These are phyloP conservation scores for Talaromyces marneffei DNA, from an alignment of 2,329 filamentous ascomycete genomes.

Conservation along the genomic window DNA sequence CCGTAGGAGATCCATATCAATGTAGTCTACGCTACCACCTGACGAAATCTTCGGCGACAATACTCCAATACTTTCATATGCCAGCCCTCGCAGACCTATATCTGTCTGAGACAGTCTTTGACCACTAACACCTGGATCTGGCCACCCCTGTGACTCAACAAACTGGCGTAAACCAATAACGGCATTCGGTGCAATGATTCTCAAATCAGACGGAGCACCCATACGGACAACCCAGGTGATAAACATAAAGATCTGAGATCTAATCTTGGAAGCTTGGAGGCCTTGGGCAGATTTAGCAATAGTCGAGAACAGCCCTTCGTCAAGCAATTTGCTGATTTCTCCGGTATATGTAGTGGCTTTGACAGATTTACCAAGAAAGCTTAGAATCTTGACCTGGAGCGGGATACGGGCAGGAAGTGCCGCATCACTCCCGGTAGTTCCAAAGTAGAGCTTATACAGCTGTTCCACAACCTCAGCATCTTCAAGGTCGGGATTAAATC, in stretches of 20 bases:
- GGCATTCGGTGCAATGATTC: constrained; percentile 60
- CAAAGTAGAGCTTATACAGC: constrained; percentile 69
- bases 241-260: constrained; percentile 77
- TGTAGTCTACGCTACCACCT: constrained; percentile 23
- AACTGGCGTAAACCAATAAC: constrained; percentile 66
- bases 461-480: constrained; percentile 55
- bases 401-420: constrained; percentile 54
- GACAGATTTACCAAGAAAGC: constrained; percentile 69
- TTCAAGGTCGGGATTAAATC: constrained; percentile 65
- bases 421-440: constrained; percentile 43
- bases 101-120: constrained; percentile 55
- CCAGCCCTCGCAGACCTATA: constrained; percentile 65
- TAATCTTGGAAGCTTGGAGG: constrained; percentile 71
- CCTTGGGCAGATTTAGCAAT: constrained; percentile 46
- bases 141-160: constrained; percentile 79
- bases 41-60: constrained; percentile 52
- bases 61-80: constrained; percentile 86
- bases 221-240: constrained; percentile 80
- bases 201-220: constrained; percentile 57
- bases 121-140: constrained; percentile 49
- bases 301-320: constrained; percentile 54
- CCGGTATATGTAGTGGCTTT: constrained; percentile 64
- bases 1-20: constrained; percentile 52
- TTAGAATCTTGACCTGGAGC: constrained; percentile 71
- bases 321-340: constrained; percentile 63